Percentiles rank a stretch among this genome's conserved stretches.
Conservation (phyloP, 2,329 filamentous ascomycete species). For the Stagonosporopsis cucurbitacearum region DNA sequence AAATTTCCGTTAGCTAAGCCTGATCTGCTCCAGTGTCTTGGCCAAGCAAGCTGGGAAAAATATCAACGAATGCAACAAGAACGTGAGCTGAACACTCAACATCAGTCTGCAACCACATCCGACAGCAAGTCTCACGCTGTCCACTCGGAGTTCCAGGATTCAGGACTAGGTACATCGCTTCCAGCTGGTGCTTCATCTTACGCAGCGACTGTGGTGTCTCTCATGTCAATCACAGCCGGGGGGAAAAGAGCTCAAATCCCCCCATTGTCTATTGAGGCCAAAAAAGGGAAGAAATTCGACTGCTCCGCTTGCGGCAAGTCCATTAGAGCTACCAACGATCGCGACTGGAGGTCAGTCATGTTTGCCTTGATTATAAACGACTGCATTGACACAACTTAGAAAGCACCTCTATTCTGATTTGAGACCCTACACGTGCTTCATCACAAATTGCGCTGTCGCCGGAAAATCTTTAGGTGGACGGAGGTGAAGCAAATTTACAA, state of each 20-base stretch:
- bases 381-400: neutral
- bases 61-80: conserved; percentile 26
- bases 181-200: conserved; percentile 17
- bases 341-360: neutral
- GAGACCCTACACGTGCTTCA: neutral
- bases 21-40: conserved; percentile 18
- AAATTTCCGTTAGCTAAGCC: conserved; percentile 25
- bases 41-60: conserved; percentile 28
- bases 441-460: neutral
- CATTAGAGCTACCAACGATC: neutral
- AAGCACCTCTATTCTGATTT: neutral
- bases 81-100: neutral
- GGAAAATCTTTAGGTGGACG: no score
- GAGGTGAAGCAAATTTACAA: no score
- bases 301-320: neutral
- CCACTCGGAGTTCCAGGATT: conserved; percentile 29
- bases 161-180: conserved; percentile 29
- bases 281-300: neutral
- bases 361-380: neutral
- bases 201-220: conserved; percentile 26
- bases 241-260: conserved; percentile 21
- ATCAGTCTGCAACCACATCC: neutral
- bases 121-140: conserved; percentile 13
- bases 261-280: neutral
- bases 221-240: conserved; percentile 22